Evolutionary conservation across 1,139 yeast genomes (phyloP).

Genomic region (Debaryomyces singareniensis): DNA sequence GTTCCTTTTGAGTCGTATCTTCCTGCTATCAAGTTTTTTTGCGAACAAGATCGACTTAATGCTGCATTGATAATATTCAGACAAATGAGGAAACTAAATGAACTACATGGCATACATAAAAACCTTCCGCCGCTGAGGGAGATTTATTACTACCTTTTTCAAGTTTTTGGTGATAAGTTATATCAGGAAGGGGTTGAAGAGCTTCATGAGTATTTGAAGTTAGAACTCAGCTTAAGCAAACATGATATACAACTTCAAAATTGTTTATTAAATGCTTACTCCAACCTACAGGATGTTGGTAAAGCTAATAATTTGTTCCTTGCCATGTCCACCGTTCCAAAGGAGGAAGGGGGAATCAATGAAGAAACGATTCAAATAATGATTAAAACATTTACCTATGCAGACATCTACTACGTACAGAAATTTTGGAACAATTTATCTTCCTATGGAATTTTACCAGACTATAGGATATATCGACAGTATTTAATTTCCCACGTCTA

Average conservation of each 20-base stretch:
- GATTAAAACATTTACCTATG: conserved; percentile 60
- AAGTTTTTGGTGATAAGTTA: conserved; percentile 52
- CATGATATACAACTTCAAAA: conserved; percentile 57
- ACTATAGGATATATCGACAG: conserved; percentile 52
- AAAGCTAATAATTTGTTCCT: conserved; percentile 60
- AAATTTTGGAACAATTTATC: conserved; percentile 61
- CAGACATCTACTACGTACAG: conserved; percentile 53
- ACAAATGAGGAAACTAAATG: conserved; percentile 51
- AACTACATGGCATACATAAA: conserved; percentile 41
- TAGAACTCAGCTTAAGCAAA: conserved; percentile 54
- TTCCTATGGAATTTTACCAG: conserved; percentile 48
- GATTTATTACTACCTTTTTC: conserved; percentile 58
- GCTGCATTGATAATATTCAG: conserved; percentile 63
- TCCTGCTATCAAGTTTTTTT: conserved; percentile 56
- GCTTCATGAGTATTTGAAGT: conserved; percentile 57
- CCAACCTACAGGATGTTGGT: conserved; percentile 54
- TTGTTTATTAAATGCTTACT: conserved; percentile 60
- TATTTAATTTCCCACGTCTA: conserved; percentile 70
- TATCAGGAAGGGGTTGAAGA: conserved; percentile 68
- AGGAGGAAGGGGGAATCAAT: conserved; percentile 47
- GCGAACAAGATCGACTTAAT: conserved; percentile 52
- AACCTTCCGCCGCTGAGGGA: conserved; percentile 57
- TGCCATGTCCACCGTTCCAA: conserved; percentile 47
- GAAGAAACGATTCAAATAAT: conserved; percentile 66
- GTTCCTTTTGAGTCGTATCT: conserved; percentile 57